Evolutionary conservation across 768 basidiomycete genomes (phyloP).

Genomic region (Exidia glandulosa): DNA sequence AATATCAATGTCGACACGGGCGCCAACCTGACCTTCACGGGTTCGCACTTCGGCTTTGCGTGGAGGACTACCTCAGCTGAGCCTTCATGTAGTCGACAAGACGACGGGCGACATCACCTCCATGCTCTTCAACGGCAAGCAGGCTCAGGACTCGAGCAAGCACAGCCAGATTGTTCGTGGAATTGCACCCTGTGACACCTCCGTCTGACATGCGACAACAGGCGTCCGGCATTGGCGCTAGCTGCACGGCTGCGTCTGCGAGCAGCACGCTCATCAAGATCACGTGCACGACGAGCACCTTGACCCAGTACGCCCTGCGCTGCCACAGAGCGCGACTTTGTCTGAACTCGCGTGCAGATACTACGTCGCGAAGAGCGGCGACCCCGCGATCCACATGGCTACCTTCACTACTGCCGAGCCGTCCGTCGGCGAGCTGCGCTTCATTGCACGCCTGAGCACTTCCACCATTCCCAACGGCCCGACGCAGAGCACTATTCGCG

Average conservation of each 20-base stretch:
- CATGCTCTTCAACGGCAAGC: constrained; percentile 32
- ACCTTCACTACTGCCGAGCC: constrained; percentile 38
- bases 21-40: constrained; percentile 32
- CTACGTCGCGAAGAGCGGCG: constrained; percentile 26
- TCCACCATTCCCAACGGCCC: constrained; percentile 30
- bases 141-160: constrained; percentile 9
- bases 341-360: neutral
- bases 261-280: constrained; percentile 14
- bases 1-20: constrained; percentile 34
- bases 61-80: neutral
- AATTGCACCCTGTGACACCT: too few relatives aligned
- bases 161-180: neutral
- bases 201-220: too few relatives aligned
- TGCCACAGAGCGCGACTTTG: neutral
- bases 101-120: constrained; percentile 37
- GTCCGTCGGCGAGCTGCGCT: constrained; percentile 34
- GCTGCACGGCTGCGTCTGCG: neutral
- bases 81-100: constrained; percentile 24
- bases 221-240: neutral
- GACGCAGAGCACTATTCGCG: constrained; percentile 27
- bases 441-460: constrained; percentile 35
- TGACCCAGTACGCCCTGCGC: constrained; percentile 32
- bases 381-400: constrained; percentile 35
- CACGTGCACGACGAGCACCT: constrained; percentile 33
- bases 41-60: constrained; percentile 15